These are phyloP conservation scores for Thozetella sp. DNA, from an alignment of 495 filamentous ascomycete species.

Conservation along the genomic window DNA sequence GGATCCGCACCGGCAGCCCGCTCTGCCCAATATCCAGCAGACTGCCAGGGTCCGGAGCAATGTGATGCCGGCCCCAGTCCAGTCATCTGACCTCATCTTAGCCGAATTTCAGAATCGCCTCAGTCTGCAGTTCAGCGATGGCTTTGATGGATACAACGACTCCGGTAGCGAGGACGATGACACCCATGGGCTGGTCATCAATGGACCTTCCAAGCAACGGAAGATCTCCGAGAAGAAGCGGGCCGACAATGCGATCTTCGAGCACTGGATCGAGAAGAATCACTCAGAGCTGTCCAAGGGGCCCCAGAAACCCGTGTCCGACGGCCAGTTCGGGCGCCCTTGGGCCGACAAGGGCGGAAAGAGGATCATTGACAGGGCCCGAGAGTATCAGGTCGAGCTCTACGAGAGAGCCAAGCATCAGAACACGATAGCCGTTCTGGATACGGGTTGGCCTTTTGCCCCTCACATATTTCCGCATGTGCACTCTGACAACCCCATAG, in stretches of 20 bases:
- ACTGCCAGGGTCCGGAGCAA: too few species aligned
- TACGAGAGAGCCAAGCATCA: slow-evolving; percentile 85
- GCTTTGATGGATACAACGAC: slow-evolving; percentile 2
- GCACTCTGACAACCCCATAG: slow-evolving; percentile 35
- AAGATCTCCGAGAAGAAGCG: slow-evolving; percentile 49
- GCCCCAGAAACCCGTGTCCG: slow-evolving; percentile 6
- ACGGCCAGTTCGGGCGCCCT: slow-evolving; percentile 3
- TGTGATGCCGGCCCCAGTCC: too few species aligned
- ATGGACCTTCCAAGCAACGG: slow-evolving; percentile 21
- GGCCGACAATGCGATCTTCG: slow-evolving; percentile 54
- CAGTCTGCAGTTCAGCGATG: neutral
- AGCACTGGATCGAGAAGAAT: slow-evolving; percentile 38
- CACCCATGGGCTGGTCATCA: slow-evolving; percentile 16
- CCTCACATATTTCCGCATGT: neutral
- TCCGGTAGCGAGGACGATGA: slow-evolving; percentile 21
- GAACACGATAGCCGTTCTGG: slow-evolving; percentile 95
- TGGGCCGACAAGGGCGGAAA: slow-evolving; percentile 29
- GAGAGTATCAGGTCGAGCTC: slow-evolving; percentile 91
- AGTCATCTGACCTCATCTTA: neutral
- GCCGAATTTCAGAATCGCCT: neutral
- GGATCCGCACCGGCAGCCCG: too few species aligned
- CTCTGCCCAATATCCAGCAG: too few species aligned
- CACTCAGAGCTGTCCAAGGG: slow-evolving; percentile 16
- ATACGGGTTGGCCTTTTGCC: slow-evolving; percentile 64
- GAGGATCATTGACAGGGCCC: slow-evolving; percentile 68